phyloP scores from a whole-genome alignment of 2,329 filamentous ascomycete species.

The Clonostachys rhizophaga region DNA sequence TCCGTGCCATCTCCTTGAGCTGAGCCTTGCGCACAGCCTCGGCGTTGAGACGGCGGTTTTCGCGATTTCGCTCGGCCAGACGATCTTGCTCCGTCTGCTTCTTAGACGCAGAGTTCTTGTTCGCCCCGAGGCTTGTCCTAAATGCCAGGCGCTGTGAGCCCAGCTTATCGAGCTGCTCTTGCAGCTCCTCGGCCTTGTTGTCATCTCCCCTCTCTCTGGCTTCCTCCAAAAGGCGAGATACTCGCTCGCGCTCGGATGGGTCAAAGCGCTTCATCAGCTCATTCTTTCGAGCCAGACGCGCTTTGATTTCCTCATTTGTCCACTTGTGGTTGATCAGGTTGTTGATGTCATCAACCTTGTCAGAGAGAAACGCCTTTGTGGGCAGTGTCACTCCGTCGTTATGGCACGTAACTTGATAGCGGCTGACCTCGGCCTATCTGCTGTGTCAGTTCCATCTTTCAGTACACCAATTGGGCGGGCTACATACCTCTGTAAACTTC shows the following conservation, averaged over 20 bases:
- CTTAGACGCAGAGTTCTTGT: slow-evolving; percentile 43
- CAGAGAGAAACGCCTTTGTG: slow-evolving; percentile 61
- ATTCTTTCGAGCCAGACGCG: slow-evolving; percentile 70
- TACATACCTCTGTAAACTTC: slow-evolving; percentile 70
- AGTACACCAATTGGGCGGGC: not conserved
- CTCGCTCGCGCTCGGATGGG: slow-evolving; percentile 61
- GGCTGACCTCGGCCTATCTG: slow-evolving; percentile 67
- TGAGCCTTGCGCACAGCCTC: slow-evolving; percentile 90
- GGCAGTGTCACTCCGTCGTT: slow-evolving; percentile 71
- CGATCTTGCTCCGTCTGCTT: slow-evolving; percentile 69
- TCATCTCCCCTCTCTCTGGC: slow-evolving; percentile 62
- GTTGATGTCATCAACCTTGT: slow-evolving; percentile 80
- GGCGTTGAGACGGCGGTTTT: slow-evolving; percentile 80
- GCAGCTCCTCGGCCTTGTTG: slow-evolving; percentile 46
- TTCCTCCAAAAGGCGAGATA: slow-evolving; percentile 61
- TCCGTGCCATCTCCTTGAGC: slow-evolving; percentile 68
- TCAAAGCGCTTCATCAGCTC: slow-evolving; percentile 62
- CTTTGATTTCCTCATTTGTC: slow-evolving; percentile 77
- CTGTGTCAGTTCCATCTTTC: not conserved
- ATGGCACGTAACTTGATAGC: slow-evolving; percentile 71
- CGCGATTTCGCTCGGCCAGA: slow-evolving; percentile 75
- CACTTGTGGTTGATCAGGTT: slow-evolving; percentile 72
- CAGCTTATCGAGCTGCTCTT: slow-evolving; percentile 57
- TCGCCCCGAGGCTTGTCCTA: slow-evolving; percentile 54
- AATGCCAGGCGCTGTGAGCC: slow-evolving; percentile 71